Percentiles rank a stretch among this genome's conserved stretches.
phyloP scores from a whole-genome alignment of 352 stramenopile genomes.

The Pythium myriotylum region DNA sequence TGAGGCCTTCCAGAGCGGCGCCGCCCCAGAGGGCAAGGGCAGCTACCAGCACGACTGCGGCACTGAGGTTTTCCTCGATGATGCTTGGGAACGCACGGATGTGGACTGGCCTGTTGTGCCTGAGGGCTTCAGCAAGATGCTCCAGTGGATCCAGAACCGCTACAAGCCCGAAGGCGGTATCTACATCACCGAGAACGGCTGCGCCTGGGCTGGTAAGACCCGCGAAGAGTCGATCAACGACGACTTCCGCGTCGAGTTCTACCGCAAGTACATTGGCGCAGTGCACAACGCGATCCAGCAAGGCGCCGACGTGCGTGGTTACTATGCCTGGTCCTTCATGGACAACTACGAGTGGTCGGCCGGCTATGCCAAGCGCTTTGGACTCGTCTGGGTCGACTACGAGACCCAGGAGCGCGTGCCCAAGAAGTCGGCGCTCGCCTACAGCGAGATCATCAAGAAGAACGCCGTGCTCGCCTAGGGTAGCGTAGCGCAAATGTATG shows the following conservation, averaged over 20 bases:
- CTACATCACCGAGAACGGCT: constrained; percentile 93
- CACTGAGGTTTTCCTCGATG: constrained; percentile 39
- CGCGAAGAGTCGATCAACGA: constrained; percentile 78
- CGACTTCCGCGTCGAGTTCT: constrained; percentile 75
- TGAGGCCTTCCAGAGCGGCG: constrained; percentile 1
- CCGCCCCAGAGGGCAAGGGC: constrained; percentile 32
- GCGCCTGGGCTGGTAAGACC: constrained; percentile 57
- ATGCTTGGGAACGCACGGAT: constrained; percentile 68
- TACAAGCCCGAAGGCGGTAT: constrained; percentile 81
- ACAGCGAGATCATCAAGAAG: constrained; percentile 40
- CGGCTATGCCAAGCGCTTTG: constrained; percentile 57
- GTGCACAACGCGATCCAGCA: constrained; percentile 55
- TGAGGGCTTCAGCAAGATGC: constrained; percentile 83
- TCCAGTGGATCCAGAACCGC: constrained; percentile 85
- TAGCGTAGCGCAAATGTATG: too few relatives aligned
- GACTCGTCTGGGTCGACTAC: constrained; percentile 57
- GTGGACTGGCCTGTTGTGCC: constrained; percentile 80
- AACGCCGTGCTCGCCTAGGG: constrained; percentile 35
- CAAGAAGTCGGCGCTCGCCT: constrained; percentile 63
- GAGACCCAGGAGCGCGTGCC: constrained; percentile 55
- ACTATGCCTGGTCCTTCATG: constrained; percentile 92
- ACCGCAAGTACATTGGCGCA: constrained; percentile 78
- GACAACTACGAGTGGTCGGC: constrained; percentile 96
- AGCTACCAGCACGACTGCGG: constrained; percentile 45
- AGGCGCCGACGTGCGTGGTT: constrained; percentile 69